phyloP scores from a whole-genome alignment of 257 asterid species.

The Capsicum rhomboideum region DNA sequence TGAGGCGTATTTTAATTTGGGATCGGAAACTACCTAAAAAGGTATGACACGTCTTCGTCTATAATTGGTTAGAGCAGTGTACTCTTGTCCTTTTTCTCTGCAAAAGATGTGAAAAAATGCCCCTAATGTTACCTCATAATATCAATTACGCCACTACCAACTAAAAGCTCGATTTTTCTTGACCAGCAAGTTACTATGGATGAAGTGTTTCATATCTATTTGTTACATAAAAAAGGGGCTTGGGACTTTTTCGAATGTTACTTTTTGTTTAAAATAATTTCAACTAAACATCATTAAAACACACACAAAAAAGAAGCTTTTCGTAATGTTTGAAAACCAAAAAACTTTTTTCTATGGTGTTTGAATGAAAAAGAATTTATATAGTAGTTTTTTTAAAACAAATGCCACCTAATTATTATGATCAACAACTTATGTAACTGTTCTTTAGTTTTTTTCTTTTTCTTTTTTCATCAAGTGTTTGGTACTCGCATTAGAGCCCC shows the following conservation, averaged over 20 bases:
- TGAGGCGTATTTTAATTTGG: background rate
- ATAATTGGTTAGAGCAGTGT: background rate
- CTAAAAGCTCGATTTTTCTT: background rate
- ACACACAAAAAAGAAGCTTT: background rate
- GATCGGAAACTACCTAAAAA: background rate
- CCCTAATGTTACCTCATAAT: background rate
- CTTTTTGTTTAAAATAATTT: background rate
- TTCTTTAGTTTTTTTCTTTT: too few relatives aligned
- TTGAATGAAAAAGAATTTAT: background rate
- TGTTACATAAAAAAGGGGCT: background rate
- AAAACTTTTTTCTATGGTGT: background rate
- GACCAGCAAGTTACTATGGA: background rate
- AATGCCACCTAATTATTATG: background rate
- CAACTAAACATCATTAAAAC: background rate
- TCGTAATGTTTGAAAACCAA: background rate
- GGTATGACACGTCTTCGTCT: background rate
- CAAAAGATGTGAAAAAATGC: background rate
- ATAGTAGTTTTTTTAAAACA: background rate
- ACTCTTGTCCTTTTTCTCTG: background rate
- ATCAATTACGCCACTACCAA: background rate
- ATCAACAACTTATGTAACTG: background rate
- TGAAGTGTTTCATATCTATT: background rate
- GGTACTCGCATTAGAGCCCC: too few relatives aligned
- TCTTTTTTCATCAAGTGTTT: too few relatives aligned
- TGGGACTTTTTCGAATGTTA: background rate